These are phyloP conservation scores for Taphrina sp. DNA, from an alignment of 1,139 yeast genomes.

Conservation along the genomic window DNA sequence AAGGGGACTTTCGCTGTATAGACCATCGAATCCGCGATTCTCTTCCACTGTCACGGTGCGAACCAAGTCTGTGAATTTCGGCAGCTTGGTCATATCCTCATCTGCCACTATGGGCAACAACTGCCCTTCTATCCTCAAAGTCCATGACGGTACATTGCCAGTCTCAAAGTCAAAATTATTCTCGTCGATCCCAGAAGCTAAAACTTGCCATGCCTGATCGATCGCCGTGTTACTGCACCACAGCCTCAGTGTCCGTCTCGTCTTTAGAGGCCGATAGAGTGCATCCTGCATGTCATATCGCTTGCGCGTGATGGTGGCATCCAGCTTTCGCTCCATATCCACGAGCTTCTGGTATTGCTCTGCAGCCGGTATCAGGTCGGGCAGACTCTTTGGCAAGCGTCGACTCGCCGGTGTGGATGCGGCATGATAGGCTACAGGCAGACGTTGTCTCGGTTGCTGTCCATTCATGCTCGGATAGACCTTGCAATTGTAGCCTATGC, in stretches of 20 bases:
- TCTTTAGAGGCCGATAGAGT: constrained; percentile 44
- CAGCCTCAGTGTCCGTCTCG: constrained; percentile 63
- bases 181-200: constrained; percentile 35
- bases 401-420: constrained; percentile 8
- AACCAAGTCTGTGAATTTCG: constrained; percentile 74
- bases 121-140: constrained; percentile 83
- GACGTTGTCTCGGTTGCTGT: constrained; percentile 5
- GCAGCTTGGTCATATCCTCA: constrained; percentile 49
- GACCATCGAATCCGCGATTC: constrained; percentile 47
- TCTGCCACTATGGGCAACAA: constrained; percentile 49
- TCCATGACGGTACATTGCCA: constrained; percentile 61
- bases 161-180: constrained; percentile 44
- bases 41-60: constrained; percentile 83
- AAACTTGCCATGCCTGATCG: constrained; percentile 86
- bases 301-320: constrained; percentile 76
- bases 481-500: too few species aligned
- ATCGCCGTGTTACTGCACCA: constrained; percentile 78
- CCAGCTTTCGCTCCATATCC: constrained; percentile 77
- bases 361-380: constrained; percentile 69
- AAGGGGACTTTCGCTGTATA: constrained; percentile 46
- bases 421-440: constrained; percentile 9
- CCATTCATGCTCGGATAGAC: background rate
- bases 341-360: constrained; percentile 64
- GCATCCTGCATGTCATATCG: constrained; percentile 81
- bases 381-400: constrained; percentile 46